Evolutionary conservation across 371 early-diverging fungal genomes (phyloP).

Genomic region (Blakeslea trispora): DNA sequence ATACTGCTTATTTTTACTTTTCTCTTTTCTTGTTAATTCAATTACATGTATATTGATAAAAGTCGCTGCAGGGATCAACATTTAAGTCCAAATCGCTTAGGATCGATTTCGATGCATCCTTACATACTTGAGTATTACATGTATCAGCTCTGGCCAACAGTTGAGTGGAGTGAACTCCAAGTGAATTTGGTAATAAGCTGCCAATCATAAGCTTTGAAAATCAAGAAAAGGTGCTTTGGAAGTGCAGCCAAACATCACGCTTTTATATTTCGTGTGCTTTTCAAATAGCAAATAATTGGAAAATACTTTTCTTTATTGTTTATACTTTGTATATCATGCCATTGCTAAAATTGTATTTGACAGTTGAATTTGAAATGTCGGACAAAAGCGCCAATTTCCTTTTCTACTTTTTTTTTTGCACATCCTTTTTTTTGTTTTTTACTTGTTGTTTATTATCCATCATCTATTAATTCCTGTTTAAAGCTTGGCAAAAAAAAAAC

Average conservation of each 20-base stretch:
- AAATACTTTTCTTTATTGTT: background rate
- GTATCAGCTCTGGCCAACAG: constrained; percentile 9
- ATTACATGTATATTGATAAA: constrained; percentile 57
- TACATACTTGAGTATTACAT: constrained; percentile 16
- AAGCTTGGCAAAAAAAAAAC: no score
- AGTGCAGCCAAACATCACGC: background rate
- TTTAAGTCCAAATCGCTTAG: constrained; percentile 34
- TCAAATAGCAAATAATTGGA: constrained; percentile 3
- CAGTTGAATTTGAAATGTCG: constrained; percentile 16
- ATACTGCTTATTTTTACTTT: background rate
- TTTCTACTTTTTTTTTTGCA: constrained; percentile 5
- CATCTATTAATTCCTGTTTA: background rate
- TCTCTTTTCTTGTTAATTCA: background rate
- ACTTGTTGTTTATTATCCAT: background rate
- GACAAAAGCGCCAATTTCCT: background rate
- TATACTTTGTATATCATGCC: background rate
- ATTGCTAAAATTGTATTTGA: constrained; percentile 3
- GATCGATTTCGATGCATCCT: constrained; percentile 13
- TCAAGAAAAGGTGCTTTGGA: background rate
- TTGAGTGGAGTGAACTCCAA: constrained; percentile 12
- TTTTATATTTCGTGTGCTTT: background rate
- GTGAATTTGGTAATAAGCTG: constrained; percentile 1
- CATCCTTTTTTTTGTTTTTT: background rate
- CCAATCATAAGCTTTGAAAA: background rate
- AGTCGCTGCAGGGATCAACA: constrained; percentile 44